Evolutionary conservation across 345 rosid species (phyloP).

Genomic region (Salix suchowensis): DNA sequence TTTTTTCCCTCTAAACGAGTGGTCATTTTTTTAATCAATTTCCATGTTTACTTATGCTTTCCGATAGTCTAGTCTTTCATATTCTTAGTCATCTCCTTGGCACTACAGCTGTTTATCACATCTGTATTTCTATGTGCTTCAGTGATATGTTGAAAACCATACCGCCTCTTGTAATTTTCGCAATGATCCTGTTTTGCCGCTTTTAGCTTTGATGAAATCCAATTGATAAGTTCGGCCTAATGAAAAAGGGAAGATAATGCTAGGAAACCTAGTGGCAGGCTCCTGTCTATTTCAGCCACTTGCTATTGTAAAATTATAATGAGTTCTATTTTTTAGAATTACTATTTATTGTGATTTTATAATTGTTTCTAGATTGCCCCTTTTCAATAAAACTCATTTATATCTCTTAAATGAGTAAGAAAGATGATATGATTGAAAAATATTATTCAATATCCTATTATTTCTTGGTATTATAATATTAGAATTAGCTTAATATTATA

Average conservation of each 20-base stretch:
- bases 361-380: no score
- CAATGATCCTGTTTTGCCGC: not conserved
- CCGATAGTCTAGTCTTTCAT: not conserved
- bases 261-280: no score
- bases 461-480: no score
- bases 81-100: not conserved
- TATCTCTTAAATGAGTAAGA: no score
- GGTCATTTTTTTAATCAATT: not conserved
- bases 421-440: no score
- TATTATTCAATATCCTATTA: no score
- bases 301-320: no score
- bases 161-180: not conserved
- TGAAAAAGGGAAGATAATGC: not conserved
- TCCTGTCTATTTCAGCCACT: no score
- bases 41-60: not conserved
- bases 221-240: not conserved
- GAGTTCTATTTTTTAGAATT: no score
- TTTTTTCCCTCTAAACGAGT: not conserved
- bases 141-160: not conserved
- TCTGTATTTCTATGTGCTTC: not conserved
- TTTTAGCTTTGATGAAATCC: not conserved
- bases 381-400: no score
- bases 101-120: not conserved
- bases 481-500: no score
- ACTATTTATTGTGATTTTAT: no score